A percentile compares a stretch with the other conserved stretches of the same genome.
phyloP scores from a whole-genome alignment of 768 basidiomycete genomes.

The Psilocybe cyanescens region DNA sequence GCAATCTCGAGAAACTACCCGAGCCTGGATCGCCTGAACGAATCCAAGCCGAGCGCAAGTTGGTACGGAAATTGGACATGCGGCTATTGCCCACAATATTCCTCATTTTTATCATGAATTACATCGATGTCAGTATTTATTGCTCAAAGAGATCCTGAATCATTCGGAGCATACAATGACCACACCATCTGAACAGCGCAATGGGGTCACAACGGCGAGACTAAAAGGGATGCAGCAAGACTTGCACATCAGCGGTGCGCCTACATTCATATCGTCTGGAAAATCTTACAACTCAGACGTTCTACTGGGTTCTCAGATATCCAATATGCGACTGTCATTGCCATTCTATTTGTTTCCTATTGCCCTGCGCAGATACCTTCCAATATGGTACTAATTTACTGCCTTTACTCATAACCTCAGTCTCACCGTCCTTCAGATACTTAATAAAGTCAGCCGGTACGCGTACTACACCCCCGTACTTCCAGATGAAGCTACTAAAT shows the following conservation, averaged over 20 bases:
- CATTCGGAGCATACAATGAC: neutral
- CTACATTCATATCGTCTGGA: neutral
- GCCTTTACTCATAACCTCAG: neutral
- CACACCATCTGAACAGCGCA: constrained; percentile 34
- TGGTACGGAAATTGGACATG: constrained; percentile 60
- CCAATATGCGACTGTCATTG: constrained; percentile 30
- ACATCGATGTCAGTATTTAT: constrained; percentile 56
- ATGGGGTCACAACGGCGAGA: constrained; percentile 51
- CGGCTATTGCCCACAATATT: constrained; percentile 61
- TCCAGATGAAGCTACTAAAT: neutral
- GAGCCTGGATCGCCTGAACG: constrained; percentile 33
- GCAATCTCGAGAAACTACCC: constrained; percentile 17
- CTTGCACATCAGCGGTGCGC: constrained; percentile 45
- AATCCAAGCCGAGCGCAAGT: constrained; percentile 39
- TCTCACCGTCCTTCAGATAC: constrained; percentile 37
- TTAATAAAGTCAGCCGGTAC: constrained; percentile 58
- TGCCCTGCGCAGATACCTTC: constrained; percentile 69
- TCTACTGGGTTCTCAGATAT: constrained; percentile 20
- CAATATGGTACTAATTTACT: constrained; percentile 53
- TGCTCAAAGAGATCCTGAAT: no score
- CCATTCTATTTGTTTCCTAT: constrained; percentile 48
- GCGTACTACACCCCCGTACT: neutral
- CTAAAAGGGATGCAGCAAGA: constrained; percentile 55
- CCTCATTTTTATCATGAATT: constrained; percentile 68
- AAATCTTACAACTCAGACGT: neutral